Conservation (phyloP, 75 land plant species). For the Pseudotsuga menziesii region DNA sequence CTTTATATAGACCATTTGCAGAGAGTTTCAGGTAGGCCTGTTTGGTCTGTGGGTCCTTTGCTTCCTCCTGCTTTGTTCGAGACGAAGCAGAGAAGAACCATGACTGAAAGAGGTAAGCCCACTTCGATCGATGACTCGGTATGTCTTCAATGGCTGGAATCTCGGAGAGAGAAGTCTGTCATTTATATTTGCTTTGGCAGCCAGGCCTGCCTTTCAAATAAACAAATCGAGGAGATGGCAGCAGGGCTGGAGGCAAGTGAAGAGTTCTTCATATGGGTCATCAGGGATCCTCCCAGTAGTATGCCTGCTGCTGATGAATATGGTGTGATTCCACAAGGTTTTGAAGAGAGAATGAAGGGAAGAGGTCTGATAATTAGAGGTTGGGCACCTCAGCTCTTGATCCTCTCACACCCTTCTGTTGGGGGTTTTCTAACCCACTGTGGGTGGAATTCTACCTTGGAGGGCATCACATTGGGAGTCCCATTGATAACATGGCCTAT, state of each 20-base stretch:
- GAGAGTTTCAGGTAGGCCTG: constrained; percentile 7
- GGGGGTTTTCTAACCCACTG: constrained; percentile 54
- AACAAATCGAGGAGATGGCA: not conserved
- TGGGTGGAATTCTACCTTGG: constrained; percentile 18
- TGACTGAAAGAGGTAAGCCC: not conserved
- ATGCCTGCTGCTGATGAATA: not conserved
- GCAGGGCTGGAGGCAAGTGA: constrained; percentile 1
- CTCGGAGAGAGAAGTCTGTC: not conserved
- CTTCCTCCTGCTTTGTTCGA: not conserved
- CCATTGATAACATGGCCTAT: constrained; percentile 14
- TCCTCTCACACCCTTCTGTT: constrained; percentile 33
- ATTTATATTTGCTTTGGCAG: not conserved
- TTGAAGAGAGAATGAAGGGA: constrained; percentile 27
- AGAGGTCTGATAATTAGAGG: constrained; percentile 33
- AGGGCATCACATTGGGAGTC: constrained; percentile 34
- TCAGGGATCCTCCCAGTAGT: not conserved
- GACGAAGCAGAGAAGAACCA: not conserved
- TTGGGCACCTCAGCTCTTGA: constrained; percentile 49
- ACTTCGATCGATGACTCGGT: not conserved
- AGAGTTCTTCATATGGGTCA: not conserved
- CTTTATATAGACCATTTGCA: constrained; percentile 18
- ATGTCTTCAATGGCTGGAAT: constrained; percentile 16
- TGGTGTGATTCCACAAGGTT: constrained; percentile 24
- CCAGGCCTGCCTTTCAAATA: not conserved
- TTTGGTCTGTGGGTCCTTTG: constrained; percentile 43